phyloP scores from a whole-genome alignment of 176 grass and related monocot genomes.

The Poa annua region DNA sequence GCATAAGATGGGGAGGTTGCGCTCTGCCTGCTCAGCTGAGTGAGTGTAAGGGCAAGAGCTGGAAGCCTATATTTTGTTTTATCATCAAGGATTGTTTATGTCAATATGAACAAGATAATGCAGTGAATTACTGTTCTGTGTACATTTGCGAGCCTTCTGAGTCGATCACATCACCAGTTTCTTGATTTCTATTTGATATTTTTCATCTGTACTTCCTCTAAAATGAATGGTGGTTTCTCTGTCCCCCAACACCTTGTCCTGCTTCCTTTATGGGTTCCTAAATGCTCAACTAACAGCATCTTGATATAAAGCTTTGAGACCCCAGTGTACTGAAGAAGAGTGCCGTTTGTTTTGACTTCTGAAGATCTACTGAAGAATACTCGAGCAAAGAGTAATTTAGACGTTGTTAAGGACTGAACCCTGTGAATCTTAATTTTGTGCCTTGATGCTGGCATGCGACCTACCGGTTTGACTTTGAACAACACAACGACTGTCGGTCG shows the following conservation, averaged over 20 bases:
- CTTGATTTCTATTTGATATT: not conserved
- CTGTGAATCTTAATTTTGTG: not conserved
- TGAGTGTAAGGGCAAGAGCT: constrained; percentile 35
- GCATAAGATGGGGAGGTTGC: constrained; percentile 34
- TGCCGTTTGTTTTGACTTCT: not conserved
- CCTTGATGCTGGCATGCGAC: constrained; percentile 1
- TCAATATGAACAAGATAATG: constrained; percentile 50
- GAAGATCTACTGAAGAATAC: not conserved
- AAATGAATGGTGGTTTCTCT: not conserved
- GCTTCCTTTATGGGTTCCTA: constrained; percentile 2
- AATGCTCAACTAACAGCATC: constrained; percentile 2
- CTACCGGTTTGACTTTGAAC: not conserved
- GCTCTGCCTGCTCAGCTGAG: constrained; percentile 22
- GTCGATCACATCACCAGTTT: not conserved
- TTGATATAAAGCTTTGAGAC: not conserved
- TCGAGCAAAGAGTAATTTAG: not conserved
- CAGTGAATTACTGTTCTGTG: constrained; percentile 16
- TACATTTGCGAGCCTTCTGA: not conserved
- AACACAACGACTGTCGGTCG: not conserved
- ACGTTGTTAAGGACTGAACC: not conserved
- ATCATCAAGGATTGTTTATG: constrained; percentile 43
- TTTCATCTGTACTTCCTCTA: not conserved
- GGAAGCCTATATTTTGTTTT: constrained; percentile 36
- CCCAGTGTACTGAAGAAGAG: not conserved
- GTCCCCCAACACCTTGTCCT: not conserved